Base-by-base conservation (phyloP, 306 rosid genomes). In the Nissolia schottii region DNA sequence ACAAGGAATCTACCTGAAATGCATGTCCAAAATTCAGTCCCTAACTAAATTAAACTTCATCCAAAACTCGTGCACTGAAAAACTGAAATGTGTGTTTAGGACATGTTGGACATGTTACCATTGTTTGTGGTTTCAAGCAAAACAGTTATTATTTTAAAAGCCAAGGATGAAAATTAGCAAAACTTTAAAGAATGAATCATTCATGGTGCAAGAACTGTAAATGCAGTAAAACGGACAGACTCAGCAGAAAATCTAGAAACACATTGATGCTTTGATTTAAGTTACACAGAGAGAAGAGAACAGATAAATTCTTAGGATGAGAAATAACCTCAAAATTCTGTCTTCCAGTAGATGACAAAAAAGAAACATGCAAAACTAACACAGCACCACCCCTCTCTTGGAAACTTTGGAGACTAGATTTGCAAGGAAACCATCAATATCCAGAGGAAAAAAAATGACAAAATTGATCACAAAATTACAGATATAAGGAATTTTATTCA, bases 271-370 rank as follows among this genome's bases (percentile, higher is more conserved):
- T 31, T n/a, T 45, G 75, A 62, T 77, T 68, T 35, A 54, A 82
- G 74, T 64, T 79, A 40, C 51, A 50, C 54, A 49, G 18, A 50
- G 56, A 28, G 41, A 74, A 28, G 41, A 74, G 54, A 73, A 78
- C 6, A 6, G 6, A 64, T 15, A 28, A 53, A 25, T 43, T 41
- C 4, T 32, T 28, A 56, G 70, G 60, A 75, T 59, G 77, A 75
- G 71, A 75, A 65, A 43, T 75, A 75, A 60, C 84, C 73, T 70
- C 76, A 61, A 75, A 75, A 6, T n/a, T 59, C 8, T 64, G 61
- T 70, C 79, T 57, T 76, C 66, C 13, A 57, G 76, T 58, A 64
- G 70, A 37, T 28, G 57, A 65, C 43, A 81, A 68, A 59, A 70
- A 83, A 66, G 69, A 72, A 66, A 43, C 24, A 64, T 9, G 46